Evolutionary conservation across 1,139 yeast species (phyloP), one percentile per base, ranked within the genome.

Genomic region (Tardiomyces depauwii): DNA sequence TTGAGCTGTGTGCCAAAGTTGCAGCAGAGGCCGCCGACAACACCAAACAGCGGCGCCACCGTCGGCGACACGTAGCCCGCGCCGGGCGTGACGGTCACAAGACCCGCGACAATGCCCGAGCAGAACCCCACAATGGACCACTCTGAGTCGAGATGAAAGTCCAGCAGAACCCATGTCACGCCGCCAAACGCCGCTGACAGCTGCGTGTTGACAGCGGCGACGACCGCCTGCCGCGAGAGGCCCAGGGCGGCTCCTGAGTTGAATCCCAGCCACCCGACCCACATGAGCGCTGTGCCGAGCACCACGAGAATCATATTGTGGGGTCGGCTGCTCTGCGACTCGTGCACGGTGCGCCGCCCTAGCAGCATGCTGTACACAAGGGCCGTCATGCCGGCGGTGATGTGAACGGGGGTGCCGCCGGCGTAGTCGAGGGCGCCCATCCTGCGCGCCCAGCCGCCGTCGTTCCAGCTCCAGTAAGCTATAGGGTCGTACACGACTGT

Each of bases 251-350:
- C 79, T 41, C 89, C 87, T 13, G 94, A 87, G 61, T 87, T 87
- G 72, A 87, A 87, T 33, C 91, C 86, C 49, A 86, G 70, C 96
- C 96, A 87, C 11, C 96, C 95, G 49, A 81, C 76, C 70, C 82
- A 79, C 59, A 71, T 57, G 44, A 74, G 61, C 14, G 72, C 62
- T 0, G 84, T 74, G 14, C 87, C 87, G 23, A 78, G 55, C 0
- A 79, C 66, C 21, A 80, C 75, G 42, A 61, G 46, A 10, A 57
- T 40, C 3, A 60, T 51, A 28, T 59, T 59, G 43, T 53, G 56
- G n/a, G 66, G 65, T 42, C 56, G 53, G 32, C 18, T 77, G 21
- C 54, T 50, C 23, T 33, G 53, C 12, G 53, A 48, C 2, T 53
- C 58, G 39, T 53, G 57, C 7, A 56, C 53, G 2, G 50, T 23